phyloP scores from a whole-genome alignment of 176 grass and related monocot genomes.

The Areca catechu region DNA sequence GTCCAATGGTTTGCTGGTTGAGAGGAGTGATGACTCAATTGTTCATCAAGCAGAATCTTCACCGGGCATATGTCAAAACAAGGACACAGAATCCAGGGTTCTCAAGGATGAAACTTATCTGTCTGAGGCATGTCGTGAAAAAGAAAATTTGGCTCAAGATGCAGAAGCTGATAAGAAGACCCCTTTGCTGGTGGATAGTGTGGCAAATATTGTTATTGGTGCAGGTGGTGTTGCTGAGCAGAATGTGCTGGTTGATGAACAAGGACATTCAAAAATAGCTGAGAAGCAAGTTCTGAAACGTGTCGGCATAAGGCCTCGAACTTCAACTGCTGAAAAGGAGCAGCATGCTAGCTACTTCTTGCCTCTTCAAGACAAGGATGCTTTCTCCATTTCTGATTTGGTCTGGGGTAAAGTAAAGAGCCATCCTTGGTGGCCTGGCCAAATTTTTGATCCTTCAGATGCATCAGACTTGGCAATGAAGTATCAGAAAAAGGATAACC shows the following conservation, averaged over 20 bases:
- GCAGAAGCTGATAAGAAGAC: background rate
- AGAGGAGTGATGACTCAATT: background rate
- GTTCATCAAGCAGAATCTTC: no score
- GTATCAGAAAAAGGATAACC: conserved; percentile 50
- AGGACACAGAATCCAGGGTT: no score
- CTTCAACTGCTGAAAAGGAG: background rate
- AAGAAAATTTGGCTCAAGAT: no score
- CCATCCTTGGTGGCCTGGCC: conserved; percentile 98
- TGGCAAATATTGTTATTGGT: background rate
- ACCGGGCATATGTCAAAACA: no score
- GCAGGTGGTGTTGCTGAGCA: background rate
- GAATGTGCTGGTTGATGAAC: background rate
- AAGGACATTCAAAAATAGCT: no score
- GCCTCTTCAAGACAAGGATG: conserved; percentile 39
- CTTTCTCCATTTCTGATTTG: conserved; percentile 62
- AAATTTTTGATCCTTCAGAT: conserved; percentile 73
- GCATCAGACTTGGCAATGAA: conserved; percentile 84
- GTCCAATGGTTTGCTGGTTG: background rate
- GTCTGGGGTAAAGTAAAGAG: conserved; percentile 99
- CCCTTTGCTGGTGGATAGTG: background rate
- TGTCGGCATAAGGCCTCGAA: background rate
- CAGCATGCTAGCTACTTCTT: conserved; percentile 45
- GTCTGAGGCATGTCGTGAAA: no score
- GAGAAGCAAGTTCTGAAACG: conserved; percentile 5
- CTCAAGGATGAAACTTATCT: no score